A percentile compares a stretch with the other conserved stretches of the same genome.
Evolutionary conservation across 192 early-diverging fungal species (phyloP).

Genomic region (Allomyces javanicus): DNA sequence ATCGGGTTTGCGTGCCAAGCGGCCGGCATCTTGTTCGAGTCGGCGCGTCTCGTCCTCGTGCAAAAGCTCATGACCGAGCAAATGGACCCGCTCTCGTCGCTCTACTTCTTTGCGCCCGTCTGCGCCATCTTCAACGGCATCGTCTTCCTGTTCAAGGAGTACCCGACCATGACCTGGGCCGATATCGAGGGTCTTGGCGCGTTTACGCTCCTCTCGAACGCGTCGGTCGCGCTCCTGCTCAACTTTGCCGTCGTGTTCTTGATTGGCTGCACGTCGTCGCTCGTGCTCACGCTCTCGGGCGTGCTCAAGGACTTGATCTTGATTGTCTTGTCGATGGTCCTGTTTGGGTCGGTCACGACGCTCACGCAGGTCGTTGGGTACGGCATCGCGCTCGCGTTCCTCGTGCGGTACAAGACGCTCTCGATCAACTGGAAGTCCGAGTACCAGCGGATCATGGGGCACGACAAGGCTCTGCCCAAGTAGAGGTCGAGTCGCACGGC

Average conservation of each 20-base stretch:
- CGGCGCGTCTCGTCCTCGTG: slow-evolving; percentile 11
- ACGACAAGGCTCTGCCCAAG: background rate
- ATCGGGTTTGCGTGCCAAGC: slow-evolving; percentile 10
- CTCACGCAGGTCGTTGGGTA: slow-evolving; percentile 16
- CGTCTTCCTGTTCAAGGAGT: slow-evolving; percentile 10
- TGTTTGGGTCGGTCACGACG: slow-evolving; percentile 9
- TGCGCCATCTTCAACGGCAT: slow-evolving; percentile 17
- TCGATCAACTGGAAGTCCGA: background rate
- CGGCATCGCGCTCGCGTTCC: slow-evolving; percentile 3
- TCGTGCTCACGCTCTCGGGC: slow-evolving; percentile 16
- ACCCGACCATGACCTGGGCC: background rate
- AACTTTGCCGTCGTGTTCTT: slow-evolving; percentile 15
- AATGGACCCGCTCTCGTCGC: slow-evolving; percentile 13
- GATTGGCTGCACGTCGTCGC: slow-evolving; percentile 17
- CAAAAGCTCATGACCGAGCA: slow-evolving; percentile 14
- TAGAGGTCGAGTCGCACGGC: no score
- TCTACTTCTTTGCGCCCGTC: slow-evolving; percentile 18
- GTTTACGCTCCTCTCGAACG: slow-evolving; percentile 8
- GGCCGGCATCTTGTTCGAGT: slow-evolving; percentile 10
- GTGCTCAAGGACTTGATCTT: slow-evolving; percentile 18
- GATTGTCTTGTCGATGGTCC: slow-evolving; percentile 10
- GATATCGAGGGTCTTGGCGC: slow-evolving; percentile 5
- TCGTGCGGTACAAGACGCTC: slow-evolving; percentile 6
- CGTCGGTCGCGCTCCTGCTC: slow-evolving; percentile 12
- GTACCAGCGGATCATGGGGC: background rate